A percentile compares a stretch with the other conserved stretches of the same genome.
These are phyloP conservation scores for Epichloe uncinata DNA, from an alignment of 2,329 filamentous ascomycete species.

Conservation along the genomic window DNA sequence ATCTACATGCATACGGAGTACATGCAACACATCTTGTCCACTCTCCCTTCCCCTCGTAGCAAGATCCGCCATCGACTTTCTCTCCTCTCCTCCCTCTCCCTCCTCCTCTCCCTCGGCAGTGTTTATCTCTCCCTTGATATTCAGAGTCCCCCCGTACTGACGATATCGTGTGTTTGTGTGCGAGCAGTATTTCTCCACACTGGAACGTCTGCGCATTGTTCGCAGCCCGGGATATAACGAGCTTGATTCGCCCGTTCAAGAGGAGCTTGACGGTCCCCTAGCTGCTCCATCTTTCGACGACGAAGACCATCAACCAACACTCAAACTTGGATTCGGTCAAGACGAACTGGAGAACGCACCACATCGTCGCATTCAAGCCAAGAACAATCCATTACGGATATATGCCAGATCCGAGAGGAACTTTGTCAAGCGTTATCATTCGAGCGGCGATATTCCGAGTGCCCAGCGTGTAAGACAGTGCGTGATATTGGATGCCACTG, in stretches of 20 bases:
- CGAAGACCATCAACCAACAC: conserved; percentile 1
- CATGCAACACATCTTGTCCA: neutral
- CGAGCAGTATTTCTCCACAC: conserved; percentile 55
- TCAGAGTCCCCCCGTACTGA: conserved; percentile 1
- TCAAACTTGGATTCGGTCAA: conserved; percentile 6
- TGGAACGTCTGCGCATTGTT: conserved; percentile 55
- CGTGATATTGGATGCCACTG: conserved; percentile 22
- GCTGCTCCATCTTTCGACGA: conserved; percentile 7
- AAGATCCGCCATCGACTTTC: neutral
- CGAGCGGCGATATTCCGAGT: conserved; percentile 53
- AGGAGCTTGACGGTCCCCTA: conserved; percentile 12
- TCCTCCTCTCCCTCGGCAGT: neutral
- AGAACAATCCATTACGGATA: conserved; percentile 1
- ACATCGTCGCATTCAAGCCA: conserved; percentile 2
- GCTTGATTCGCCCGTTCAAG: conserved; percentile 14
- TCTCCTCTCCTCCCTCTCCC: neutral
- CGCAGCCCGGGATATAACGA: conserved; percentile 26
- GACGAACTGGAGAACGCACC: conserved; percentile 9
- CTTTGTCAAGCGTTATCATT: conserved; percentile 46
- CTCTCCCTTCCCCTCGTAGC: neutral
- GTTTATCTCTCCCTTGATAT: neutral
- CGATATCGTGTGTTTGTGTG: neutral
- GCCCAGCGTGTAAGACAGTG: conserved; percentile 25
- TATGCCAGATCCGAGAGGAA: neutral
- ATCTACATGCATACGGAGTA: too few relatives aligned